Evolutionary conservation across 768 basidiomycete genomes (phyloP).

Genomic region (Lentinula lateritia): DNA sequence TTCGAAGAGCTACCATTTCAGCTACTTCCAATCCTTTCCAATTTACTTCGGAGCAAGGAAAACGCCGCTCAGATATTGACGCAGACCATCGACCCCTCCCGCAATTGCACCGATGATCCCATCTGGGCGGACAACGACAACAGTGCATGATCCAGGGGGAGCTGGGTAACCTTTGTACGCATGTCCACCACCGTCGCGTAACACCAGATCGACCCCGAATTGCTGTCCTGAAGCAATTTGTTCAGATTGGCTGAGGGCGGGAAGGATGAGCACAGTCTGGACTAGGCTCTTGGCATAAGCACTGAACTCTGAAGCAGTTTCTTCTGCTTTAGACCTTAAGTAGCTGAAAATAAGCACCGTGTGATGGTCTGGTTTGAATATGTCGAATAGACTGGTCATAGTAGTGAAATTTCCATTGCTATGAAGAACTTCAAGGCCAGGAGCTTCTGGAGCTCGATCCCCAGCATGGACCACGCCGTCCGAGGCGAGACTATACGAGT

Average conservation of each 20-base stretch:
- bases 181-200: conserved; percentile 21
- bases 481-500: conserved; percentile 19
- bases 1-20: too few species aligned
- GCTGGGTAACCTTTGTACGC: conserved; percentile 20
- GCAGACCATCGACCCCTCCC: conserved; percentile 12
- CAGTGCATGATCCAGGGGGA: conserved; percentile 53
- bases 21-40: too few species aligned
- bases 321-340: conserved; percentile 6
- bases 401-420: not conserved
- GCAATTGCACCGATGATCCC: conserved; percentile 17
- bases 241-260: not conserved
- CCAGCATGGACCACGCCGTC: conserved; percentile 29
- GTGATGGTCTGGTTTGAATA: conserved; percentile 24
- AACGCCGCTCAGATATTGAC: not conserved
- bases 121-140: conserved; percentile 19
- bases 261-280: conserved; percentile 13
- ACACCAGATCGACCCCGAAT: not conserved
- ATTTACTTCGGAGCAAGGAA: not conserved
- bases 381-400: conserved; percentile 16
- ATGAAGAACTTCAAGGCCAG: conserved; percentile 18
- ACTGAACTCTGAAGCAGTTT: not conserved
- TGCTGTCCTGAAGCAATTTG: not conserved
- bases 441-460: conserved; percentile 41
- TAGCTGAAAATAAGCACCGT: conserved; percentile 27
- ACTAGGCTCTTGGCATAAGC: conserved; percentile 9